Evolutionary conservation across 176 grass and related monocot genomes (phyloP).

Genomic region (Raddia distichophylla): DNA sequence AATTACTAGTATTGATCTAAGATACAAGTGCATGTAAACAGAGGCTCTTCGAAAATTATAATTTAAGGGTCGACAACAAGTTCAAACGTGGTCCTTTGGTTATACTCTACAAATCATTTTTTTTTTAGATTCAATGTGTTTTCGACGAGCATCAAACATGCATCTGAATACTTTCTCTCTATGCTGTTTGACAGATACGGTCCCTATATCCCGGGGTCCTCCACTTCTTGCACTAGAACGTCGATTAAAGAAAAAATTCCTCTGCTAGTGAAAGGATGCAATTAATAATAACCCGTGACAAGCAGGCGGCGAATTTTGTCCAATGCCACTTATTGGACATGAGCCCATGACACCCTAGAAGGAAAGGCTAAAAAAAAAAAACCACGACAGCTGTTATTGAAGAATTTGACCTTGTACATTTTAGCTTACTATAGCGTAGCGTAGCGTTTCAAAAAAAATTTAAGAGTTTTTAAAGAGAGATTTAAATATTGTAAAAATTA

Average conservation of each 20-base stretch:
- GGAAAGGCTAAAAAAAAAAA: not conserved
- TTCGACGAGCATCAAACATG: not conserved
- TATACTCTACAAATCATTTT: not conserved
- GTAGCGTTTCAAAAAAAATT: no score
- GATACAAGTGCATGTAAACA: no score
- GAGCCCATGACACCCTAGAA: not conserved
- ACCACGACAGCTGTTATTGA: not conserved
- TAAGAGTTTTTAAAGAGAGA: no score
- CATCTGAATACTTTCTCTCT: not conserved
- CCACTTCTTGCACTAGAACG: not conserved
- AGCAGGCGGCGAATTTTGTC: slow-evolving; percentile 10
- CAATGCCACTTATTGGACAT: not conserved
- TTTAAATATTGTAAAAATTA: no score
- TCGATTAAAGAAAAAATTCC: not conserved
- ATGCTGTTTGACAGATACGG: slow-evolving; percentile 15
- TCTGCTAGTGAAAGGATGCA: not conserved
- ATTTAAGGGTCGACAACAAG: no score
- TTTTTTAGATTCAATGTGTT: slow-evolving; percentile 5
- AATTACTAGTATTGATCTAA: no score
- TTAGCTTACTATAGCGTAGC: no score
- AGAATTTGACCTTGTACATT: no score
- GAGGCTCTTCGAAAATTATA: no score
- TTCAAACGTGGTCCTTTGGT: not conserved
- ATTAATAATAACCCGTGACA: slow-evolving; percentile 40
- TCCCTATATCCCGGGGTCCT: slow-evolving; percentile 16